Conservation (phyloP, 768 basidiomycete genomes). For the Naganishia vishniacii region DNA sequence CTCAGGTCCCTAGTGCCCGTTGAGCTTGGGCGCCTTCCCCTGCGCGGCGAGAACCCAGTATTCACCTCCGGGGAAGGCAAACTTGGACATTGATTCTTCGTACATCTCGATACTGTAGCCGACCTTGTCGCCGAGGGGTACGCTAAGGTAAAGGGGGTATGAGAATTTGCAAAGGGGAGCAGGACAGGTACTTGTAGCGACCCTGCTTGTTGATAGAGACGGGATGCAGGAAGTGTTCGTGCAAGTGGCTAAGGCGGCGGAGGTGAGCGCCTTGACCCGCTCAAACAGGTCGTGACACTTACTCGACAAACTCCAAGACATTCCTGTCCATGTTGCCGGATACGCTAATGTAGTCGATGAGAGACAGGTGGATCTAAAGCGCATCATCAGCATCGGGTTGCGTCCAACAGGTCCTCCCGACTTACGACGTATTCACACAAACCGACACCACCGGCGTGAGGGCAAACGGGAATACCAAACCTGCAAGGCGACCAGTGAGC, state of each 20-base stretch:
- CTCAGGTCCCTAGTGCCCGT: slow-evolving; percentile 14
- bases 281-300: slow-evolving; percentile 24
- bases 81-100: slow-evolving; percentile 71
- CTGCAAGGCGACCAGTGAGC: not conserved
- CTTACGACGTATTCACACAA: slow-evolving; percentile 82
- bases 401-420: not conserved
- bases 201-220: slow-evolving; percentile 80
- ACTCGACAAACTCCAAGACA: slow-evolving; percentile 61
- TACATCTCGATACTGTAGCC: slow-evolving; percentile 85
- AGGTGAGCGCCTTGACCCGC: too few relatives aligned
- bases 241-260: slow-evolving; percentile 72
- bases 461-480: slow-evolving; percentile 79
- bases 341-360: slow-evolving; percentile 89
- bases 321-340: slow-evolving; percentile 91
- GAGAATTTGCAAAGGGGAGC: slow-evolving; percentile 63
- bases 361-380: slow-evolving; percentile 52
- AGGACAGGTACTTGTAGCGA: slow-evolving; percentile 55
- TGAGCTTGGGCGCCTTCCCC: slow-evolving; percentile 30
- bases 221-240: slow-evolving; percentile 85
- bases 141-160: slow-evolving; percentile 71
- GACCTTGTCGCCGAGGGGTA: slow-evolving; percentile 66
- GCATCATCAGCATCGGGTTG: not conserved
- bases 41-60: slow-evolving; percentile 59
- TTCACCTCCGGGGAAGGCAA: slow-evolving; percentile 75
- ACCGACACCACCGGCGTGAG: slow-evolving; percentile 91